Conservation (phyloP, 208 protist genomes). For the Trypanosoma avium region DNA sequence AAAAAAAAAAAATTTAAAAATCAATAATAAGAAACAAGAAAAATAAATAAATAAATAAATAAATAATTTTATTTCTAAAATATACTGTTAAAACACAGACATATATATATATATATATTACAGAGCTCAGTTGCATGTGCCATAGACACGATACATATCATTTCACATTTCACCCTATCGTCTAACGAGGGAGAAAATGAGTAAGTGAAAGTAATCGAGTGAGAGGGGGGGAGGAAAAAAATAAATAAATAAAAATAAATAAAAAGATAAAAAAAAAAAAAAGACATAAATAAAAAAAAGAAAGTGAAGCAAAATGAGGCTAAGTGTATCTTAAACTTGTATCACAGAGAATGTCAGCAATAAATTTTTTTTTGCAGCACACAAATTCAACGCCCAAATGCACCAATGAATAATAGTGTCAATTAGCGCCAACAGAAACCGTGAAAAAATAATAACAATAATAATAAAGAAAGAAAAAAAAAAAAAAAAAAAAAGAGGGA, state of each 20-base stretch:
- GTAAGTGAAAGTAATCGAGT: too few relatives aligned
- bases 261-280: background rate
- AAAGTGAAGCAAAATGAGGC: background rate
- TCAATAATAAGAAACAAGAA: too few relatives aligned
- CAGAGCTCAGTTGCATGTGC: too few relatives aligned
- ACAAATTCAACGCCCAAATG: background rate
- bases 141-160: too few relatives aligned
- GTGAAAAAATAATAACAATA: background rate
- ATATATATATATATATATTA: too few relatives aligned
- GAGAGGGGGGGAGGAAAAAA: conserved; percentile 6
- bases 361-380: background rate
- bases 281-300: background rate
- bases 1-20: too few relatives aligned
- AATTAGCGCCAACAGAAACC: too few relatives aligned
- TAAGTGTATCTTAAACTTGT: background rate
- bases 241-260: background rate
- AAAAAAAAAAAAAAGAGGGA: background rate
- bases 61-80: too few relatives aligned
- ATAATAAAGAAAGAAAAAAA: conserved; percentile 3
- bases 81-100: too few relatives aligned
- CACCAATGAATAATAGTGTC: background rate
- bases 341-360: background rate
- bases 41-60: too few relatives aligned
- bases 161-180: too few relatives aligned
- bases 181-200: too few relatives aligned